Percentiles rank a stretch among this genome's conserved stretches.
These are phyloP conservation scores for Neurospora sp. DNA, from an alignment of 495 filamentous ascomycete species.

Conservation along the genomic window DNA sequence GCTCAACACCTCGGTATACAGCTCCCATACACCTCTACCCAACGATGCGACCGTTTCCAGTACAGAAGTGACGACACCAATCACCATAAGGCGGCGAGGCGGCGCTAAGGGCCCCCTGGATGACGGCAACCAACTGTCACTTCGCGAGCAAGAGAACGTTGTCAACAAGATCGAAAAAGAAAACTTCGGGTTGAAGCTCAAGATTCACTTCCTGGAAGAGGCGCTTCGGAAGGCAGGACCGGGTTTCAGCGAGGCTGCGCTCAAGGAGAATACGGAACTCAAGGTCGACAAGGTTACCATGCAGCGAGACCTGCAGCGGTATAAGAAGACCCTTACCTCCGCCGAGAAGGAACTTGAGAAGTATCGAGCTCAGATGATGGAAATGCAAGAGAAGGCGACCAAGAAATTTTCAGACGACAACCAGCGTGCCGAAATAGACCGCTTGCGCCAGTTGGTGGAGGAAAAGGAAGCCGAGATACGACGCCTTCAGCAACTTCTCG, in stretches of 20 bases:
- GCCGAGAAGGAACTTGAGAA: slow-evolving; percentile 73
- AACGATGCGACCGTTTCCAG: slow-evolving; percentile 53
- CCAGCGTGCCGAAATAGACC: slow-evolving; percentile 48
- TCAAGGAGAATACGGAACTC: slow-evolving; percentile 91
- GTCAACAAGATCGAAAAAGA: slow-evolving; percentile 95
- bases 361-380: slow-evolving; percentile 65
- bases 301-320: slow-evolving; percentile 72
- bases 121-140: slow-evolving; percentile 75
- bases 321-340: slow-evolving; percentile 64
- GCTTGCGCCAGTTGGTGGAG: slow-evolving; percentile 39
- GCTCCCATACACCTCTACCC: slow-evolving; percentile 47
- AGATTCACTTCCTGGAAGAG: slow-evolving; percentile 72
- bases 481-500: slow-evolving; percentile 37
- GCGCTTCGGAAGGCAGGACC: slow-evolving; percentile 75
- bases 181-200: slow-evolving; percentile 70
- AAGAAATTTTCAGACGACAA: slow-evolving; percentile 56
- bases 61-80: slow-evolving; percentile 70
- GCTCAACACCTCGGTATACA: slow-evolving; percentile 39
- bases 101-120: slow-evolving; percentile 53
- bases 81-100: slow-evolving; percentile 51
- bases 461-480: slow-evolving; percentile 46
- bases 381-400: slow-evolving; percentile 69
- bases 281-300: slow-evolving; percentile 84
- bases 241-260: slow-evolving; percentile 71
- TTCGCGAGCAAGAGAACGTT: slow-evolving; percentile 90